A percentile compares a stretch with the other conserved stretches of the same genome.
phyloP scores from a whole-genome alignment of 2,329 filamentous ascomycete genomes.

The Fusarium chuoi region DNA sequence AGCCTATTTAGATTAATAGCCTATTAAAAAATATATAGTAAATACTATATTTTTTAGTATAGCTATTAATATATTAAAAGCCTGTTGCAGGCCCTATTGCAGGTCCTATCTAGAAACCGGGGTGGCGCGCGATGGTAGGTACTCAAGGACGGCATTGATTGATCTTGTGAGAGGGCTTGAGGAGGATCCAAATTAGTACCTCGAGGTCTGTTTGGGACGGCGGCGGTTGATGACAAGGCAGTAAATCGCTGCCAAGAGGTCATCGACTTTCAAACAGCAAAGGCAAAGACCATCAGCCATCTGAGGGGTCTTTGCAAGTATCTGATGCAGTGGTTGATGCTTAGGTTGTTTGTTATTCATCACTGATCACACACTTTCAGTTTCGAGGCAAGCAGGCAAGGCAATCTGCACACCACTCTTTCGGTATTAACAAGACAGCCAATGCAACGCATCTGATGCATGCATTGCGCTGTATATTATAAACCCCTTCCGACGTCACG shows the following conservation, averaged over 20 bases:
- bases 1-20: too few relatives aligned
- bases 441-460: background rate
- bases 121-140: too few relatives aligned
- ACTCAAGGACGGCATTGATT: slow-evolving; percentile 25
- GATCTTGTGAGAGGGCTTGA: background rate
- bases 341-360: background rate
- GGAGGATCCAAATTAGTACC: background rate
- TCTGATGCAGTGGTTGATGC: background rate
- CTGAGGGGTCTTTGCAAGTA: background rate
- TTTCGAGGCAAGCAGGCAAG: background rate
- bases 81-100: too few relatives aligned
- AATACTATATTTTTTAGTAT: too few relatives aligned
- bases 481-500: background rate
- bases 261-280: background rate
- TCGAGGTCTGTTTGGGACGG: background rate
- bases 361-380: background rate
- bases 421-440: background rate
- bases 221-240: background rate
- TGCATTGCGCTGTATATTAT: background rate
- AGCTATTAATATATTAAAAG: too few relatives aligned
- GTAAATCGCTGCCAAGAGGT: slow-evolving; percentile 27
- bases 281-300: background rate
- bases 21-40: too few relatives aligned
- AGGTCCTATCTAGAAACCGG: too few relatives aligned
- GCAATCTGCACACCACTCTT: background rate